These are phyloP conservation scores for Starmerella gropengiesseri DNA, from an alignment of 805 yeast genomes.

Conservation along the genomic window DNA sequence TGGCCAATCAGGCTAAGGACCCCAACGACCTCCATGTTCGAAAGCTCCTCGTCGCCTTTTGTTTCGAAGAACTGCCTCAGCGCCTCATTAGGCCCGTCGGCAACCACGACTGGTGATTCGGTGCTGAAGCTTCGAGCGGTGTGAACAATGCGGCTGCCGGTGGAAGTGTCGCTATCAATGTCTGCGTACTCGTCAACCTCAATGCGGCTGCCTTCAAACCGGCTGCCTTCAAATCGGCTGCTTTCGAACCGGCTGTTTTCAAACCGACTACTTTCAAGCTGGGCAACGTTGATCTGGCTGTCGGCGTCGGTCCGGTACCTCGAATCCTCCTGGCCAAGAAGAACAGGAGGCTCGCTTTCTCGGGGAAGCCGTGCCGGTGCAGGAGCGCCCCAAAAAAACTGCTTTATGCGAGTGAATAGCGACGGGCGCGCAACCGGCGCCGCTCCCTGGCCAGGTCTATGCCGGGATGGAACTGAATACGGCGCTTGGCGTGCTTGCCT, in stretches of 20 bases:
- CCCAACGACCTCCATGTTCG: slow-evolving; percentile 66
- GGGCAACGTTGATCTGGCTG: too few relatives aligned
- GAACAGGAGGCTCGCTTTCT: background rate
- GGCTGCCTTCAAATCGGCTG: too few relatives aligned
- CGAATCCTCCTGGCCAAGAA: slow-evolving; percentile 1
- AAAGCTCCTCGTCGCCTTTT: slow-evolving; percentile 59
- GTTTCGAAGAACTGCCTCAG: slow-evolving; percentile 54
- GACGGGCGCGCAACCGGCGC: slow-evolving; percentile 3
- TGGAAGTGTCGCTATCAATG: slow-evolving; percentile 2
- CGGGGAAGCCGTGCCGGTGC: background rate
- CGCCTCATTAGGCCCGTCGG: slow-evolving; percentile 40
- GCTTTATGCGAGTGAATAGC: slow-evolving; percentile 13
- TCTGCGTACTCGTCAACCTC: background rate
- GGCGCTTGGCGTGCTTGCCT: slow-evolving; percentile 6
- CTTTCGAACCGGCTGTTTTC: too few relatives aligned
- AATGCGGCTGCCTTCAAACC: too few relatives aligned
- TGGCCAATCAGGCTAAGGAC: slow-evolving; percentile 50
- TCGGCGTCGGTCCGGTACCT: too few relatives aligned
- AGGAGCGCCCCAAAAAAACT: slow-evolving; percentile 11
- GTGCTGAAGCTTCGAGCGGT: slow-evolving; percentile 1
- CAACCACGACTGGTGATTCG: background rate
- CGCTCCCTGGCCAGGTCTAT: background rate
- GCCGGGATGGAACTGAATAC: slow-evolving; percentile 6
- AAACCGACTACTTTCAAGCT: too few relatives aligned
- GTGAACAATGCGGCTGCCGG: slow-evolving; percentile 6